Evolutionary conservation across 2,329 filamentous ascomycete species (phyloP), one percentile per base, ranked within the genome.

Genomic region (Boeremia exigua): DNA sequence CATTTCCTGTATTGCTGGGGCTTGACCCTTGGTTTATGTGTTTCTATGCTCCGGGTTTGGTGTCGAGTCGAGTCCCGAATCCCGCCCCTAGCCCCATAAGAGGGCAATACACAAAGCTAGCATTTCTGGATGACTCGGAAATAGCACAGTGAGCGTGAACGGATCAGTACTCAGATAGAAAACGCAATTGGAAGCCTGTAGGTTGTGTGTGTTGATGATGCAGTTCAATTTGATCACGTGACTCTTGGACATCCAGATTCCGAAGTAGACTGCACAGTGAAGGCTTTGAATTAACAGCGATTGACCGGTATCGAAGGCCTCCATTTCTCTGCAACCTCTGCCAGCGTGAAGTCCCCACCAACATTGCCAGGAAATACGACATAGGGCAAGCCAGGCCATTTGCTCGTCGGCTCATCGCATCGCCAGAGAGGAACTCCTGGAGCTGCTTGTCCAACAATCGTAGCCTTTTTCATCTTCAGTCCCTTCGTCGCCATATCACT

Each of bases 311-410:
- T 60, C 37, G 40, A 40, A 4, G 56, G 43, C 27, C 57, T 52
- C 60, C 60, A 62, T 28, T 56, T 56, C 17, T 62, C 60, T 25
- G 48, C 53, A 3, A 62, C 55, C 28, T 57, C 48, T 2, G 60
- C 57, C 27, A 62, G 39, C 2, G 56, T 58, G 19, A 56, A 48
- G 11, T 60, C 54, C 19, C 72, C 75, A 1, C 83, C 84, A 2
- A 86, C 83, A 68, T 86, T 86, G 0, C 83, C 84, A 0, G 83
- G 84, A 48, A 86, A 86, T 0, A 86, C 83, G 2, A 86, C 80
- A 63, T 84, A 86, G 0, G 82, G 82, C 10, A 86, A 69, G 1
- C 80, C 81, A 0, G 75, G 73, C 71, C 80, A 82, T 45, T 83
- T 81, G 15, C 77, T 79, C 1, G 79, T 79, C 0, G 73, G 69